A percentile compares a stretch with the other conserved stretches of the same genome.
Evolutionary conservation across 139 green algal genomes (phyloP).

Genomic region (Yamagishiella unicocca): DNA sequence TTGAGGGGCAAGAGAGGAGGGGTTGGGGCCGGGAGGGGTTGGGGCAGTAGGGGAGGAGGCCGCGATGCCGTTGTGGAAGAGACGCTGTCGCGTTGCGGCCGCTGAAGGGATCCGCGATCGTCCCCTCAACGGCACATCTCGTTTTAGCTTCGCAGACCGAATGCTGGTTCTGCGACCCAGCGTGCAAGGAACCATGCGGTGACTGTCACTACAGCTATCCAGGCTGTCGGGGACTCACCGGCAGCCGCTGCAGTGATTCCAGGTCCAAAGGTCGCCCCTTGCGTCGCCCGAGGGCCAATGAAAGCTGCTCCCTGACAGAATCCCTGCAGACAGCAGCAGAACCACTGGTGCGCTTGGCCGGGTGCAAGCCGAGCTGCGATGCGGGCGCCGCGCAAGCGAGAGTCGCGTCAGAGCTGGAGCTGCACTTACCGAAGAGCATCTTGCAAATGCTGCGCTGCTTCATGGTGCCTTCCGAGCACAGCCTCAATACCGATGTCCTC

Average conservation of each 20-base stretch:
- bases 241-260: background rate
- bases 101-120: too few species aligned
- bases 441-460: background rate
- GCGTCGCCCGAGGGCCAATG: background rate
- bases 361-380: too few species aligned
- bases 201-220: too few species aligned
- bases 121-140: too few species aligned
- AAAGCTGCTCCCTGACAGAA: background rate
- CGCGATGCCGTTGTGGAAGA: too few species aligned
- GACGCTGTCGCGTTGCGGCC: too few species aligned
- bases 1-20: background rate
- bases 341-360: too few species aligned
- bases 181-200: too few species aligned
- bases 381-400: too few species aligned
- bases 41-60: too few species aligned
- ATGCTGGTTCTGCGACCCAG: too few species aligned
- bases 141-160: background rate
- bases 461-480: background rate
- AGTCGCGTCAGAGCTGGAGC: too few species aligned
- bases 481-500: slow-evolving; percentile 7
- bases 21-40: background rate
- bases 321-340: slow-evolving; percentile 15
- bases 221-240: background rate
- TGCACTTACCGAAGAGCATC: background rate
- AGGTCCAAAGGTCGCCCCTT: background rate